A percentile compares a stretch with the other conserved stretches of the same genome.
Conservation (phyloP, 768 basidiomycete species). For the Pleurotus djamor region DNA sequence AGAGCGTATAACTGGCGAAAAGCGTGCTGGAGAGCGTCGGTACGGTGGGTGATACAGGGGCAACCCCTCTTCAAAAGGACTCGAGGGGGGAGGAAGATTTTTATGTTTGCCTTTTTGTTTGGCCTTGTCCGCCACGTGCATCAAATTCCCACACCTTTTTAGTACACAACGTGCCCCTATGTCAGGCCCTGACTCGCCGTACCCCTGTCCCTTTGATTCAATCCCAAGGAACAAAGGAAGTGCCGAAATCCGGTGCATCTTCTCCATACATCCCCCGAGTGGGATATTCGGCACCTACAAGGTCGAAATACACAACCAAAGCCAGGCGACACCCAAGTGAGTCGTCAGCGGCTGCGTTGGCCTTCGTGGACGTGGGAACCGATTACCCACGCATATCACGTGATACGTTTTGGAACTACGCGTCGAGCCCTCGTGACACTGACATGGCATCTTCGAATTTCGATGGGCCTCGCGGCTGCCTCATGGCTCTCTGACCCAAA, state of each 20-base stretch:
- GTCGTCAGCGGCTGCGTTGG: background rate
- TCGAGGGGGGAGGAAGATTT: constrained; percentile 2
- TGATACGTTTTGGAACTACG: background rate
- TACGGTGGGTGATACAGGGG: constrained; percentile 6
- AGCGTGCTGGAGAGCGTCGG: background rate
- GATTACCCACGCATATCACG: background rate
- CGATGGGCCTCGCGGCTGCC: background rate
- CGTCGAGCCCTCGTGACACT: background rate
- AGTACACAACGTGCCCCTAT: constrained; percentile 4
- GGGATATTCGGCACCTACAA: no score
- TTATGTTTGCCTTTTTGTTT: constrained; percentile 6
- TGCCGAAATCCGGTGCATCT: background rate
- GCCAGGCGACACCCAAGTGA: background rate
- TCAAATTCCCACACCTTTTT: constrained; percentile 1
- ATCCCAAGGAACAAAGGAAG: background rate
- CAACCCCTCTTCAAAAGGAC: constrained; percentile 1
- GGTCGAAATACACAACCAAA: background rate
- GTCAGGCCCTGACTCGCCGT: background rate
- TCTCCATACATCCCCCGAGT: no score
- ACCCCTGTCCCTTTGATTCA: background rate
- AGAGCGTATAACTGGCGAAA: background rate
- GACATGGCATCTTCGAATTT: no score
- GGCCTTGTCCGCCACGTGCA: background rate
- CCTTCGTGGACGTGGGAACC: no score
- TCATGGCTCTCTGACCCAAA: background rate